Conservation (phyloP, 2,329 filamentous ascomycete genomes). For the Aspergillus pseudonomiae region DNA sequence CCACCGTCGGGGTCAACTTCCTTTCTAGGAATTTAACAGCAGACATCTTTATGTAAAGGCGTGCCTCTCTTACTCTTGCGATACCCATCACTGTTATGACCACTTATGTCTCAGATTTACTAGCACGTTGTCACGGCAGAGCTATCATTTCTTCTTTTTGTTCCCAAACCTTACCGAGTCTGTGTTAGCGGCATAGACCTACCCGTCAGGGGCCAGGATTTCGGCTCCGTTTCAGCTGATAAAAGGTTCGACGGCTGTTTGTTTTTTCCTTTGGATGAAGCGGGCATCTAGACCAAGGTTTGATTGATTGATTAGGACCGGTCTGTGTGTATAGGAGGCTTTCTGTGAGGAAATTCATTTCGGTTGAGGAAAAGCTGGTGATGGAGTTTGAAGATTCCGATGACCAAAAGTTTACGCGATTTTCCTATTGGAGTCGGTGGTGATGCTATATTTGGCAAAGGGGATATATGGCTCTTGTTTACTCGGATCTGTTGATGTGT, state of each 20-base stretch:
- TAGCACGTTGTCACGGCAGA: constrained; percentile 1
- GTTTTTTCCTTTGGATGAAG: neutral
- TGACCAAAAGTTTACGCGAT: constrained; percentile 1
- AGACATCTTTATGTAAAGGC: neutral
- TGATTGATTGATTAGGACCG: neutral
- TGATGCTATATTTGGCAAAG: constrained; percentile 2
- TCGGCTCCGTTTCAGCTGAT: neutral
- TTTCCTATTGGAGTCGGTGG: constrained; percentile 3
- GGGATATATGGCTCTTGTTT: neutral
- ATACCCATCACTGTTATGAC: constrained; percentile 4
- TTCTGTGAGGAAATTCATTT: neutral
- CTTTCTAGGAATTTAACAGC: constrained; percentile 30
- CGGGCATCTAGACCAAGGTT: neutral
- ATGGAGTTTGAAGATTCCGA: neutral
- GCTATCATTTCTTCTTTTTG: neutral
- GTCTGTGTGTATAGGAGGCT: neutral
- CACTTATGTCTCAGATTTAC: constrained; percentile 1
- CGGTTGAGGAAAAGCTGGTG: neutral
- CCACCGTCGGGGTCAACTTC: constrained; percentile 42
- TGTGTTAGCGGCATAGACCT: constrained; percentile 9
- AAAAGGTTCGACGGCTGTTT: neutral
- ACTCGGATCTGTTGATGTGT: neutral
- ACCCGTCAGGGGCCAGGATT: neutral
- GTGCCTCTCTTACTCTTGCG: neutral
- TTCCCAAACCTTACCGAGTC: neutral